These are phyloP conservation scores for Batkoa obscura DNA, from an alignment of 371 early-diverging fungal species.

Conservation along the genomic window DNA sequence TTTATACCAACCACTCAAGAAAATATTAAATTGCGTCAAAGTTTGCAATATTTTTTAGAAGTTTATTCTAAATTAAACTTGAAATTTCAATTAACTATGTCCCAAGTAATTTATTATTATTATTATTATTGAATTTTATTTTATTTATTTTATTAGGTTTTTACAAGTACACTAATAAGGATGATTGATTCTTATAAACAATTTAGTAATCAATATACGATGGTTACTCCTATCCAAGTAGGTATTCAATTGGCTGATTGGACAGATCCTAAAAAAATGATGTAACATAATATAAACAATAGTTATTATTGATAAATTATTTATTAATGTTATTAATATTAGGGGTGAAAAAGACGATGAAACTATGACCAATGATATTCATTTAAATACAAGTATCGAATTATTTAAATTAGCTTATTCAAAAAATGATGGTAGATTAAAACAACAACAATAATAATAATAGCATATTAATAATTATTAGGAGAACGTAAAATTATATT, in stretches of 20 bases:
- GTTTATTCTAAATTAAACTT: constrained; percentile 50
- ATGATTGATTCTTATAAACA: constrained; percentile 17
- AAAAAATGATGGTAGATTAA: no score
- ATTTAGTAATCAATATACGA: constrained; percentile 17
- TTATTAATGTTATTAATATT: no score
- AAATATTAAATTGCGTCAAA: constrained; percentile 53
- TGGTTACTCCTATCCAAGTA: constrained; percentile 28
- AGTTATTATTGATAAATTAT: no score
- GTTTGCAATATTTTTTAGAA: constrained; percentile 68
- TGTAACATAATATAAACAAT: constrained; percentile 9
- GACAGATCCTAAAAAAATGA: constrained; percentile 29
- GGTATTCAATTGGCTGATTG: constrained; percentile 34
- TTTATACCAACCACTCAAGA: constrained; percentile 43
- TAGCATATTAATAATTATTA: no score
- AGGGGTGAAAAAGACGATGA: no score
- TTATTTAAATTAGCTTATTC: no score
- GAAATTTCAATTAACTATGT: constrained; percentile 18
- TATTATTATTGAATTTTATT: no score
- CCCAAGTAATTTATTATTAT: neutral
- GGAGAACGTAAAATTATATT: no score
- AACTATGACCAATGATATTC: no score
- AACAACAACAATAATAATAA: no score
- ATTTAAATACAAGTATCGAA: no score
- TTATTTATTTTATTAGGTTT: constrained; percentile 9
- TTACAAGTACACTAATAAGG: constrained; percentile 17